Evolutionary conservation across 768 basidiomycete genomes (phyloP).

Genomic region (Trametes gibbosa): DNA sequence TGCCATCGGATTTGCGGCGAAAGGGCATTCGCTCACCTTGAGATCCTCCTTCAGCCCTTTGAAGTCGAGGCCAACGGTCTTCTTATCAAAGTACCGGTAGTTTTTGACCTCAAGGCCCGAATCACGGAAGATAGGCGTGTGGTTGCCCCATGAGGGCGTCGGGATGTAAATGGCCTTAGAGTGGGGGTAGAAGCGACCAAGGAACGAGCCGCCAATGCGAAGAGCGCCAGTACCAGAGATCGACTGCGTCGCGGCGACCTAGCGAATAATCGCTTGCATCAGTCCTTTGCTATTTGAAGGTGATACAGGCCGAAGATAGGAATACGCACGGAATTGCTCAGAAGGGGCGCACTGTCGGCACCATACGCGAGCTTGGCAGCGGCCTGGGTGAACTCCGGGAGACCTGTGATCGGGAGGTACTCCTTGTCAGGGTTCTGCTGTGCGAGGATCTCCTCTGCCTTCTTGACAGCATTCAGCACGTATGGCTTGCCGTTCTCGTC

Average conservation of each 20-base stretch:
- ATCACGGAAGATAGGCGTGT: constrained; percentile 89
- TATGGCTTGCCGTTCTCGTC: constrained; percentile 95
- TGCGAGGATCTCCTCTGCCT: constrained; percentile 78
- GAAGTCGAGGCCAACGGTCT: constrained; percentile 90
- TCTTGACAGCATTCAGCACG: constrained; percentile 84
- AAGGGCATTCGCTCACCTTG: constrained; percentile 45
- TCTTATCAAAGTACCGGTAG: constrained; percentile 94
- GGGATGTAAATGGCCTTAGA: constrained; percentile 90
- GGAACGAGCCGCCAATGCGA: constrained; percentile 90
- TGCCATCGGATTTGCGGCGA: background rate
- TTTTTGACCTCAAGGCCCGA: constrained; percentile 90
- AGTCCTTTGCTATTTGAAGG: constrained; percentile 3
- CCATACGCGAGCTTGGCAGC: constrained; percentile 93
- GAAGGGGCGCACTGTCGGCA: constrained; percentile 68
- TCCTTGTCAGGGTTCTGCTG: constrained; percentile 82
- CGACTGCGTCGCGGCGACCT: constrained; percentile 88
- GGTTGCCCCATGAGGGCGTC: constrained; percentile 95
- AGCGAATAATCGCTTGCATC: constrained; percentile 7
- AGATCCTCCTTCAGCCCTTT: constrained; percentile 87
- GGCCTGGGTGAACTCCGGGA: constrained; percentile 78
- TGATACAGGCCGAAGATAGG: background rate
- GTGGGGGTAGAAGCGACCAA: constrained; percentile 85
- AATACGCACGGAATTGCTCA: constrained; percentile 63
- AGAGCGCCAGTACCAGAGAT: constrained; percentile 98
- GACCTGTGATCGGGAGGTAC: constrained; percentile 94